A percentile compares a stretch with the other conserved stretches of the same genome.
Conservation (phyloP, 805 yeast genomes). For the Cyberlindnera xishuangbannaensis region DNA sequence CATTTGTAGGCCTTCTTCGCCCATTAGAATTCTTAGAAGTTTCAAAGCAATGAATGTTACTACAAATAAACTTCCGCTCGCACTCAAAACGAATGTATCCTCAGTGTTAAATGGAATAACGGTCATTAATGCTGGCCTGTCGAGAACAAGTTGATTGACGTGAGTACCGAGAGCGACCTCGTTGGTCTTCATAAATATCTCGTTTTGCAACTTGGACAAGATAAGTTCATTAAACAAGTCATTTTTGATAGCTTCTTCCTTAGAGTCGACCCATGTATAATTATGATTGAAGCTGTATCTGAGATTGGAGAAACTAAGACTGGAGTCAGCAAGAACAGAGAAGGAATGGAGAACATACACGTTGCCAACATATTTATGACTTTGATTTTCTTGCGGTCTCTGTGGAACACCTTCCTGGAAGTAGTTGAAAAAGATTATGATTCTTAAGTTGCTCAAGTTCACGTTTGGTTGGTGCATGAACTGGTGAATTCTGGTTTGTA, state of each 20-base stretch:
- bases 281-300: slow-evolving; percentile 22
- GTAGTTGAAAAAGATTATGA: slow-evolving; percentile 17
- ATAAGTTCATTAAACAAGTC: slow-evolving; percentile 21
- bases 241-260: slow-evolving; percentile 20
- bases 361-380: slow-evolving; percentile 24
- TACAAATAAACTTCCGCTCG: slow-evolving; percentile 19
- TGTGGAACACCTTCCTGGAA: slow-evolving; percentile 22
- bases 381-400: slow-evolving; percentile 21
- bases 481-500: slow-evolving; percentile 16
- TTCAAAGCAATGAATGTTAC: slow-evolving; percentile 20
- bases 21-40: slow-evolving; percentile 15
- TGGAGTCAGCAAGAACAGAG: slow-evolving; percentile 16
- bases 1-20: slow-evolving; percentile 19
- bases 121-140: slow-evolving; percentile 19
- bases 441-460: slow-evolving; percentile 13
- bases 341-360: slow-evolving; percentile 18
- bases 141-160: slow-evolving; percentile 15
- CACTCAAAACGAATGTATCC: slow-evolving; percentile 13
- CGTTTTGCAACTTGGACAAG: slow-evolving; percentile 19
- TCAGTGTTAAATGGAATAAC: slow-evolving; percentile 21
- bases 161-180: slow-evolving; percentile 21
- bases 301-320: slow-evolving; percentile 16
- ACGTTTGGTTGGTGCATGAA: slow-evolving; percentile 16
- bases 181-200: slow-evolving; percentile 17
- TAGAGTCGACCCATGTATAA: slow-evolving; percentile 20